A percentile compares a stretch with the other conserved stretches of the same genome.
Evolutionary conservation across 345 rosid species (phyloP).

Genomic region (Eutrema yunnanense): DNA sequence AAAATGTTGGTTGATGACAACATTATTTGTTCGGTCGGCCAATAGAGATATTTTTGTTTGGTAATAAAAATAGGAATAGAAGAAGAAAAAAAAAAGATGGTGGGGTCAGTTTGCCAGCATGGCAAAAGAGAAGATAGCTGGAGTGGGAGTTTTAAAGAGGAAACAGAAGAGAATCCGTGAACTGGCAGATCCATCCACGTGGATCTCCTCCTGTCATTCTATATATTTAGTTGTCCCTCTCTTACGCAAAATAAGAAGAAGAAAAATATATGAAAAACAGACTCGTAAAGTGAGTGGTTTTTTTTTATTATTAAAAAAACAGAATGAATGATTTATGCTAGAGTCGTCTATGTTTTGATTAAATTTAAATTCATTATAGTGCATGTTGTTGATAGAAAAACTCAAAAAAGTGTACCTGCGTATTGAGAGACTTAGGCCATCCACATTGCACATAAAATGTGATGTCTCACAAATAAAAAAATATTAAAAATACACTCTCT

Average conservation of each 20-base stretch:
- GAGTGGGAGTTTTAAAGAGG: conserved; percentile 13
- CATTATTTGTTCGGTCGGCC: background rate
- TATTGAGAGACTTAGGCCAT: too few relatives aligned
- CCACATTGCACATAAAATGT: too few relatives aligned
- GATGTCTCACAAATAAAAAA: too few relatives aligned
- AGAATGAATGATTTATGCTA: too few relatives aligned
- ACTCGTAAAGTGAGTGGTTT: too few relatives aligned
- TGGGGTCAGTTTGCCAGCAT: conserved; percentile 20
- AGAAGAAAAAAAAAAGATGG: background rate
- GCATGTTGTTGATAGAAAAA: too few relatives aligned
- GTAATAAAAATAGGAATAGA: background rate
- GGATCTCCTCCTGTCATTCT: conserved; percentile 1
- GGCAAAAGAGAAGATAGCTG: conserved; percentile 20
- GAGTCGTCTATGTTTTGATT: too few relatives aligned
- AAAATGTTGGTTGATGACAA: conserved; percentile 20
- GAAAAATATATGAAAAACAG: too few relatives aligned
- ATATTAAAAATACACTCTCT: too few relatives aligned
- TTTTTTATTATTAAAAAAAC: too few relatives aligned
- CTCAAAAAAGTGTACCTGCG: too few relatives aligned
- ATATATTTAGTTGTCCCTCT: background rate
- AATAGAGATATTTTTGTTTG: background rate
- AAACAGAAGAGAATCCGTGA: conserved; percentile 25
- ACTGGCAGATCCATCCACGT: conserved; percentile 32
- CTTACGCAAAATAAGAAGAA: background rate
- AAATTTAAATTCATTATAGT: too few relatives aligned